Conservation (phyloP, 2,329 filamentous ascomycete species). For the Pyricularia sp. region DNA sequence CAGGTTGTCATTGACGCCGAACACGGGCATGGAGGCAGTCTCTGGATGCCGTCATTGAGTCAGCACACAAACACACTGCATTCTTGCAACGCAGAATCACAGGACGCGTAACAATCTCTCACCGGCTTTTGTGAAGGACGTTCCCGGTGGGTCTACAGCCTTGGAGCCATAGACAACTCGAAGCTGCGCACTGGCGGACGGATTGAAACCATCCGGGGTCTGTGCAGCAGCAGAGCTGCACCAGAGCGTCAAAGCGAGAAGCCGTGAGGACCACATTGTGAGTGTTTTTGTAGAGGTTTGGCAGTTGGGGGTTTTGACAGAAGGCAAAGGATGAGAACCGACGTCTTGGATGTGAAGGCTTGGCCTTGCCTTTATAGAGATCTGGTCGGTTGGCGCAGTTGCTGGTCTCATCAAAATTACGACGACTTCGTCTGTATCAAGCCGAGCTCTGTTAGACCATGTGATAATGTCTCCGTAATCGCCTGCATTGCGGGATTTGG, state of each 20-base stretch:
- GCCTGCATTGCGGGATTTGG: not conserved
- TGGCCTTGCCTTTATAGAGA: not conserved
- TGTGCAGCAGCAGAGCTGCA: slow-evolving; percentile 10
- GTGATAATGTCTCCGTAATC: not conserved
- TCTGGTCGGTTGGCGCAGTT: not conserved
- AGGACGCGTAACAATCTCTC: not conserved
- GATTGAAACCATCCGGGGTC: slow-evolving; percentile 15
- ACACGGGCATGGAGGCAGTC: slow-evolving; percentile 14
- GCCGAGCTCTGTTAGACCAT: not conserved
- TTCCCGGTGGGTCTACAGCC: slow-evolving; percentile 13
- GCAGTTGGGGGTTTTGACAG: no score
- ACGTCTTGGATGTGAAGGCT: not conserved
- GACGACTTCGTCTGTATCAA: not conserved
- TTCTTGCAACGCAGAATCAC: not conserved
- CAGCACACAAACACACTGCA: not conserved
- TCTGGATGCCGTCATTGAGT: slow-evolving; percentile 9
- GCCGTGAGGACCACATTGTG: not conserved
- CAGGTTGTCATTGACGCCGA: slow-evolving; percentile 14
- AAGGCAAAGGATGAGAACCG: not conserved
- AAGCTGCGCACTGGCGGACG: slow-evolving; percentile 12
- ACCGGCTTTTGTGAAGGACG: slow-evolving; percentile 14
- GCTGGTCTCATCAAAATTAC: not conserved
- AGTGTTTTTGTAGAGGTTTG: not conserved
- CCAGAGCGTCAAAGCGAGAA: slow-evolving; percentile 7
- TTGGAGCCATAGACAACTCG: slow-evolving; percentile 16